These are phyloP conservation scores for Tylopilus rubrobrunneus DNA, from an alignment of 768 basidiomycete species.

Conservation along the genomic window DNA sequence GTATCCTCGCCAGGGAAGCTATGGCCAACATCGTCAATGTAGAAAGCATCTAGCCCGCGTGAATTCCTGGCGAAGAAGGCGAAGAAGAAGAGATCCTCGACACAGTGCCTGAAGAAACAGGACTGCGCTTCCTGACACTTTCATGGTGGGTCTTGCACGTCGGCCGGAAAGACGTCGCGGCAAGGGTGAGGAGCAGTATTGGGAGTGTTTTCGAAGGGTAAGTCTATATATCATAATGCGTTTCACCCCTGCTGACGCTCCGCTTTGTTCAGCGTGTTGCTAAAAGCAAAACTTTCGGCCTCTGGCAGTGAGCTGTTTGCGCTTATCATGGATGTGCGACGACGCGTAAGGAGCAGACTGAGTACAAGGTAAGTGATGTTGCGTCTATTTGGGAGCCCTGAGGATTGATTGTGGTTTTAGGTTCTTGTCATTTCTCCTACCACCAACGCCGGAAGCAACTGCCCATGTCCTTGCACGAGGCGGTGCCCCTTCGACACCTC, in stretches of 20 bases:
- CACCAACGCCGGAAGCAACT: constrained; percentile 66
- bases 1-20: constrained; percentile 24
- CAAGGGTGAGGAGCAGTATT: constrained; percentile 68
- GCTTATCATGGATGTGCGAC: constrained; percentile 68
- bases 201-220: constrained; percentile 84
- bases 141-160: constrained; percentile 93
- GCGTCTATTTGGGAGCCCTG: neutral
- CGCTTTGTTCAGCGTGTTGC: constrained; percentile 56
- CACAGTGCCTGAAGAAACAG: constrained; percentile 61
- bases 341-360: constrained; percentile 44
- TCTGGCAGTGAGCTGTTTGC: constrained; percentile 68
- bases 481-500: constrained; percentile 34
- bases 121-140: constrained; percentile 77
- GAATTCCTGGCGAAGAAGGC: constrained; percentile 22
- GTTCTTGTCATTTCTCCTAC: constrained; percentile 71
- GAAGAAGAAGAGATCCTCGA: constrained; percentile 29
- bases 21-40: constrained; percentile 23
- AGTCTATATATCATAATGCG: constrained; percentile 24
- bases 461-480: constrained; percentile 68
- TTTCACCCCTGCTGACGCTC: constrained; percentile 8
- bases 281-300: constrained; percentile 71
- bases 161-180: constrained; percentile 83
- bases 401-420: constrained; percentile 7
- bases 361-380: constrained; percentile 13
- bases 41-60: constrained; percentile 23